Percentiles rank a stretch among this genome's conserved stretches.
Evolutionary conservation across 1,284 basidiomycete species (phyloP).

Genomic region (Naganishia liquefaciens): DNA sequence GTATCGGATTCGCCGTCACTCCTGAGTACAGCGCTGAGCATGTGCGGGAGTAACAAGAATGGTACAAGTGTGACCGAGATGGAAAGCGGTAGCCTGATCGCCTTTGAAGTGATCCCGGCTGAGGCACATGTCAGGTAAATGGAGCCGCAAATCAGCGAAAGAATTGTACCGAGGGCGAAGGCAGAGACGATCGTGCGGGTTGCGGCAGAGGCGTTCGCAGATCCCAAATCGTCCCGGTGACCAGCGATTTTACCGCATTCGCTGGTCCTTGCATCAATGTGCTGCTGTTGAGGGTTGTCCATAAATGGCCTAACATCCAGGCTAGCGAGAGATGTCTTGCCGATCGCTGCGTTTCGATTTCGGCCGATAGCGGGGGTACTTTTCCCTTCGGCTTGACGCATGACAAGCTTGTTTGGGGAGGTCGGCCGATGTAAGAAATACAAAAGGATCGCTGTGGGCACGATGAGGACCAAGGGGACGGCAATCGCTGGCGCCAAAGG

Average conservation of each 20-base stretch:
- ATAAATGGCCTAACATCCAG: conserved; percentile 11
- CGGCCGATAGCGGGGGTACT: not conserved
- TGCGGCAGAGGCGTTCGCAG: not conserved
- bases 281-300: not conserved
- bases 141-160: conserved; percentile 16
- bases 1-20: not conserved
- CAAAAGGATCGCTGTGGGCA: not conserved
- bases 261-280: not conserved
- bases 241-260: not conserved
- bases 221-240: not conserved
- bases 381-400: not conserved
- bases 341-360: not conserved
- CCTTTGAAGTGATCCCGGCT: not conserved
- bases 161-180: conserved; percentile 9
- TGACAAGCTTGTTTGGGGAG: not conserved
- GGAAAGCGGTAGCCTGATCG: conserved; percentile 20
- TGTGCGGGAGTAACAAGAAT: conserved; percentile 4
- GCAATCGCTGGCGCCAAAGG: not conserved
- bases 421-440: not conserved
- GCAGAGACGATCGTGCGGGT: not conserved
- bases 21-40: not conserved
- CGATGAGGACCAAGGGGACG: conserved; percentile 2
- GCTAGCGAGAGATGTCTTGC: not conserved
- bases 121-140: conserved; percentile 11
- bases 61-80: conserved; percentile 22